phyloP scores from a whole-genome alignment of 257 asterid genomes.

The Cinchona pubescens region DNA sequence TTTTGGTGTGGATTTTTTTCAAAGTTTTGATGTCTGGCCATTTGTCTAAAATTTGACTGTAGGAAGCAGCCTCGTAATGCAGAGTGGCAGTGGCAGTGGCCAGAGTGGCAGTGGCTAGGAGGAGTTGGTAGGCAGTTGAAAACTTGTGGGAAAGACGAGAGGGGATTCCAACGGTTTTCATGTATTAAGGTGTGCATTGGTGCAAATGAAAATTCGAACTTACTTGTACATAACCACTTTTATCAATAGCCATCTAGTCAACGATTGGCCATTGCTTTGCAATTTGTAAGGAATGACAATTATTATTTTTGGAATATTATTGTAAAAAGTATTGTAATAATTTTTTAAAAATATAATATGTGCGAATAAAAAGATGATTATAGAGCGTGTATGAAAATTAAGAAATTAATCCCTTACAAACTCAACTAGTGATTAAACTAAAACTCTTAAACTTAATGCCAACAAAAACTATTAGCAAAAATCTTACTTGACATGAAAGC shows the following conservation, averaged over 20 bases:
- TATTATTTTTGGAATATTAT: too few species aligned
- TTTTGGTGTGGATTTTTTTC: constrained; percentile 48
- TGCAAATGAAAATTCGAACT: too few species aligned
- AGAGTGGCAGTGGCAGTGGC: constrained; percentile 9
- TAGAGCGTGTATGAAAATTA: not conserved
- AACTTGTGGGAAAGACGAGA: constrained; percentile 38
- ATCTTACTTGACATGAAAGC: not conserved
- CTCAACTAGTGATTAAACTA: not conserved
- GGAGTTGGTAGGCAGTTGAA: constrained; percentile 20
- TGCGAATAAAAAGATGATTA: not conserved
- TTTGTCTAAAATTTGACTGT: constrained; percentile 45
- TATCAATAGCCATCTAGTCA: not conserved
- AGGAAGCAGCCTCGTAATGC: too few species aligned
- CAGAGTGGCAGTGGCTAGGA: too few species aligned
- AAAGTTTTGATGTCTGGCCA: constrained; percentile 53
- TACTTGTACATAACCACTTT: not conserved
- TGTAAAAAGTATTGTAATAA: too few species aligned
- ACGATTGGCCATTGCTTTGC: not conserved
- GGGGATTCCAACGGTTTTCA: constrained; percentile 19
- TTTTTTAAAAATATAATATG: not conserved
- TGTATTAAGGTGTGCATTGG: constrained; percentile 1
- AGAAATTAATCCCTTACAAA: too few species aligned
- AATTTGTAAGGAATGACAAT: too few species aligned
- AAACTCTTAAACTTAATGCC: too few species aligned
- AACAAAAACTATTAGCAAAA: too few species aligned